These are phyloP conservation scores for Cordyceps javanica DNA, from an alignment of 2,329 filamentous ascomycete genomes.

Conservation along the genomic window DNA sequence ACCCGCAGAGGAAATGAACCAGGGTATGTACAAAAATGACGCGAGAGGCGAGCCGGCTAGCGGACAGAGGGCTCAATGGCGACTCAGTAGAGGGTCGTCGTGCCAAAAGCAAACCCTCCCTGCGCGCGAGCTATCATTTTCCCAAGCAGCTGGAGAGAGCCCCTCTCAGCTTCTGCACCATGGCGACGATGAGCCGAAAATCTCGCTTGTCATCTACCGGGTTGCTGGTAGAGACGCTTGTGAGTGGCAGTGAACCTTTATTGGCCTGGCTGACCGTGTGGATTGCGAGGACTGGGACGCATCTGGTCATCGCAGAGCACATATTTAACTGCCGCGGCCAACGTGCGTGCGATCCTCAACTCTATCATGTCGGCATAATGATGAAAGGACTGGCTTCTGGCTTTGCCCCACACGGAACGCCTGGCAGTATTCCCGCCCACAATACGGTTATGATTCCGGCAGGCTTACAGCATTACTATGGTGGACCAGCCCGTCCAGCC, in stretches of 20 bases:
- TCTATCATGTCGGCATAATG: constrained; percentile 7
- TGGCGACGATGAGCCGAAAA: constrained; percentile 6
- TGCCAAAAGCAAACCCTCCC: constrained; percentile 15
- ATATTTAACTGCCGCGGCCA: background rate
- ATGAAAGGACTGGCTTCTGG: background rate
- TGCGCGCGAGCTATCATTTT: constrained; percentile 22
- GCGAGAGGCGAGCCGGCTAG: constrained; percentile 9
- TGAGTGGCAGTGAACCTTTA: background rate
- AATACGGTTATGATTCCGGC: constrained; percentile 10
- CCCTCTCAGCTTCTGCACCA: background rate
- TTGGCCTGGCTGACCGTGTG: no score
- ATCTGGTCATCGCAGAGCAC: background rate
- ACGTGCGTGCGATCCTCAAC: constrained; percentile 6
- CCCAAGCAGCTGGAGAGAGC: constrained; percentile 1
- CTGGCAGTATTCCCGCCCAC: constrained; percentile 11
- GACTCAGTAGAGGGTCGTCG: background rate
- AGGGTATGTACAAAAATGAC: constrained; percentile 12
- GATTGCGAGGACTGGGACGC: background rate
- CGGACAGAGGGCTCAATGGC: background rate
- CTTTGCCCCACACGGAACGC: constrained; percentile 8
- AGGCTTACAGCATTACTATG: background rate
- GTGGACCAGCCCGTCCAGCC: constrained; percentile 6
- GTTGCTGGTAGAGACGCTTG: background rate
- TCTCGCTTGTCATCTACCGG: background rate
- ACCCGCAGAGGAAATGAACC: background rate